Base-by-base conservation (phyloP, 768 basidiomycete genomes). In the Auriscalpium orientale region DNA sequence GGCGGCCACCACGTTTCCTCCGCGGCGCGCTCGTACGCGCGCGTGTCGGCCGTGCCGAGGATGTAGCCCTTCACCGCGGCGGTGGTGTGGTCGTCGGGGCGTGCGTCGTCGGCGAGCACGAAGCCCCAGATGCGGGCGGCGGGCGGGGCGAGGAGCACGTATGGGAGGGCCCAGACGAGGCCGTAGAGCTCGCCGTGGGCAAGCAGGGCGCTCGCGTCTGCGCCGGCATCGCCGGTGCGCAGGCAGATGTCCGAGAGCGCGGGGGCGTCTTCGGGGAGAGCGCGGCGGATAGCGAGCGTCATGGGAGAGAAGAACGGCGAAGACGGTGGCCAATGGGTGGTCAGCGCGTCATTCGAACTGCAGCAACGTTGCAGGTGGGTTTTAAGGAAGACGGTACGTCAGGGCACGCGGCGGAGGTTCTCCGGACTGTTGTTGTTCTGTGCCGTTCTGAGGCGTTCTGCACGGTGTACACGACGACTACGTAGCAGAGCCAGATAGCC, bases 91-190 rank as follows among this genome's bases (percentile, higher is more conserved):
- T 63, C 62, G 12, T 51, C 56, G 18, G 60, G 51, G 18, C 61
- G 28, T 13, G 68, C 62, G 48, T 70, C 69, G 47, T 84, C 82
- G 44, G 80, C 82, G 66, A 92, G 70, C 44, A 91, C 87, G 67
- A 87, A 91, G 11, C 79, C 87, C 79, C 81, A 89, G 21, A 84
- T 82, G 53, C 64, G 61, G 7, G 71, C 28, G 28, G 28, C 28
- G 28, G 28, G 28, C 28, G 28, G 76, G n/a, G 81, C 78, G 15
- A 86, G 69, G 53, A 81, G 80, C 56, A 87, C 76, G 68, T 91
- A 91, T 2, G 89, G 89, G 47, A 88, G 78, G 3, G 89, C 84
- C 64, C 84, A 91, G 45, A 85, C 74, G 45, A 89, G 75, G 6
- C 89, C 87, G 11, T 81, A 83, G 36, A 90, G 80, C 60, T 86